A percentile compares a stretch with the other conserved stretches of the same genome.
Conservation (phyloP, 306 rosid genomes). For the Carpinus fangiana region DNA sequence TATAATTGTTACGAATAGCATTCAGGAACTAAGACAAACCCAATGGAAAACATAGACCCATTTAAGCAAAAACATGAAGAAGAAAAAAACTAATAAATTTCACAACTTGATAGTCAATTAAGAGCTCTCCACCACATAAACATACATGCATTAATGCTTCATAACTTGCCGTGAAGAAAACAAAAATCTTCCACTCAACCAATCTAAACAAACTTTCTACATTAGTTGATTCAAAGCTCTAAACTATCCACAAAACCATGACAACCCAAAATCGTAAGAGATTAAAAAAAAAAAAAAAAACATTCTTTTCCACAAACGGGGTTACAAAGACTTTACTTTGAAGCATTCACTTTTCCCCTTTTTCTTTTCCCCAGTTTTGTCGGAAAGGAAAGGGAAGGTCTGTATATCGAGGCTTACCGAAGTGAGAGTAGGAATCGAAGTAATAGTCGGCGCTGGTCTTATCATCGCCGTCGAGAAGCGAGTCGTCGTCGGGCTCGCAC, state of each 20-base stretch:
- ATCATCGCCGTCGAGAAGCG: constrained; percentile 48
- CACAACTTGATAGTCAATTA: not conserved
- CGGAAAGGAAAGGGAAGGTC: not conserved
- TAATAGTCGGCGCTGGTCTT: constrained; percentile 98
- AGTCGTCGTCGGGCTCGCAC: constrained; percentile 45
- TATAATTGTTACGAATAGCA: not conserved
- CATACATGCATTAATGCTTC: not conserved
- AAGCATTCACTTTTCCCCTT: not conserved
- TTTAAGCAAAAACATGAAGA: not conserved
- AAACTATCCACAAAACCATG: constrained; percentile 4
- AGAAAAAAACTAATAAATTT: not conserved
- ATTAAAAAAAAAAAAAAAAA: not conserved
- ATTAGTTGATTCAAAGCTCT: not conserved
- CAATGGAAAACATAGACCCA: not conserved
- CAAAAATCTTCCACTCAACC: not conserved
- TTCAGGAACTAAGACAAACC: not conserved
- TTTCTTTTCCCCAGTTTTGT: not conserved
- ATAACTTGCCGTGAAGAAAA: not conserved
- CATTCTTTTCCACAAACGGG: not conserved
- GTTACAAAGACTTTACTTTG: not conserved
- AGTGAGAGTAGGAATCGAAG: constrained; percentile 97
- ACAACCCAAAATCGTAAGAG: not conserved
- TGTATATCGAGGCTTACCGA: constrained; percentile 50
- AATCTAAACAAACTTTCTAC: not conserved
- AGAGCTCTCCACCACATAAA: not conserved